Evolutionary conservation across 2,329 filamentous ascomycete species (phyloP).

Genomic region (Cytospora paraplurivora): DNA sequence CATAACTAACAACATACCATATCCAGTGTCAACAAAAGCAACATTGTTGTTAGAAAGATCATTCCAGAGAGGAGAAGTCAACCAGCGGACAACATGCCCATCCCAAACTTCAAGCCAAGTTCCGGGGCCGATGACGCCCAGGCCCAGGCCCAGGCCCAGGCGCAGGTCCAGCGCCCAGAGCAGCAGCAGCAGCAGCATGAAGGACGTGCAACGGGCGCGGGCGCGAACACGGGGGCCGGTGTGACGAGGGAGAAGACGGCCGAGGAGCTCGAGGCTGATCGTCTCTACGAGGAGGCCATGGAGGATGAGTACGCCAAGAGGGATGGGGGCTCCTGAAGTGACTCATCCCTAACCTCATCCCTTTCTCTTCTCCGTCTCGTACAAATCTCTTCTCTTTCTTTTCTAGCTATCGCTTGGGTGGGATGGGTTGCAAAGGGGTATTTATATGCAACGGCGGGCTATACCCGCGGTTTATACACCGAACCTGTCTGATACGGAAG

Average conservation of each 20-base stretch:
- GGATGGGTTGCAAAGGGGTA: too few species aligned
- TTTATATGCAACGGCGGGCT: too few species aligned
- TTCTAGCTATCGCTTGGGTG: too few species aligned
- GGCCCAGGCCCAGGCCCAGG: background rate
- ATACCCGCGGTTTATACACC: too few species aligned
- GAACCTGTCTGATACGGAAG: background rate
- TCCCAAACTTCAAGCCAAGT: background rate
- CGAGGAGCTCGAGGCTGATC: slow-evolving; percentile 52
- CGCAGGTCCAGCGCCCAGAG: background rate
- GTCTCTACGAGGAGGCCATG: slow-evolving; percentile 53
- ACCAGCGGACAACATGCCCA: background rate
- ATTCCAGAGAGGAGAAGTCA: too few species aligned
- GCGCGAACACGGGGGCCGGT: slow-evolving; percentile 53
- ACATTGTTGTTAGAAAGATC: too few species aligned
- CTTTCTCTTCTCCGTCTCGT: too few species aligned
- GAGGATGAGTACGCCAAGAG: slow-evolving; percentile 59
- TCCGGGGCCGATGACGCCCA: background rate
- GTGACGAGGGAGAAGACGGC: slow-evolving; percentile 51
- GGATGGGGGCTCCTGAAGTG: slow-evolving; percentile 49
- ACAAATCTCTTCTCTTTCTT: too few species aligned
- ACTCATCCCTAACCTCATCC: background rate
- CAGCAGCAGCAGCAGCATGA: background rate
- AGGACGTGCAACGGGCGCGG: slow-evolving; percentile 43
- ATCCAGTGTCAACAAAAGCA: background rate
- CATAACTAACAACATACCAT: background rate